phyloP scores from a whole-genome alignment of 2,329 filamentous ascomycete genomes.

The Albophoma yamanashiensis region DNA sequence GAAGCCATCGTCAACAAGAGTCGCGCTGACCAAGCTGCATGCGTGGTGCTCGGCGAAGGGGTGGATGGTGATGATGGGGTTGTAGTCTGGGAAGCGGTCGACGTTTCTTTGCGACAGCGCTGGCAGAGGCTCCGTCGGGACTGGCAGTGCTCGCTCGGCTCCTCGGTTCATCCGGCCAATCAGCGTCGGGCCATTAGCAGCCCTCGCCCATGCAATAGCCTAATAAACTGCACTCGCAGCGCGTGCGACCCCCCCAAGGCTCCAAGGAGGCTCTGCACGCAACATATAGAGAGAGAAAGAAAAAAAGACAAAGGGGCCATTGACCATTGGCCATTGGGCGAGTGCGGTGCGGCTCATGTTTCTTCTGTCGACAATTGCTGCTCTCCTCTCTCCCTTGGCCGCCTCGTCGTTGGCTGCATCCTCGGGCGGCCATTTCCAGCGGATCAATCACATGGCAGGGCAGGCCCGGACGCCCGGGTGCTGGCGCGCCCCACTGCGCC shows the following conservation, averaged over 20 bases:
- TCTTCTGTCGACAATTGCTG: not conserved
- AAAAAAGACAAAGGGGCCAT: no score
- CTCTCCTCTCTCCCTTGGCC: no score
- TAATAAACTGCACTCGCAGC: not conserved
- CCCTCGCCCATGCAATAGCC: constrained; percentile 1
- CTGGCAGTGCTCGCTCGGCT: constrained; percentile 13
- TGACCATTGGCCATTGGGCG: no score
- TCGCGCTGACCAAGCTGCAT: constrained; percentile 23
- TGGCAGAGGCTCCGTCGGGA: not conserved
- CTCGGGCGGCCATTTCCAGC: not conserved
- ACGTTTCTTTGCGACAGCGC: not conserved
- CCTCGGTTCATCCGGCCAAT: constrained; percentile 25
- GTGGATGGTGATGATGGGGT: not conserved
- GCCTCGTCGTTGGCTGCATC: not conserved
- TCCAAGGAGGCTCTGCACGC: not conserved
- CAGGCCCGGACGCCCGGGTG: not conserved
- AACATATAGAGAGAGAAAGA: not conserved
- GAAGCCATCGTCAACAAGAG: constrained; percentile 45
- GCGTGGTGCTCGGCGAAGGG: constrained; percentile 4
- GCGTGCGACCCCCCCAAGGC: not conserved
- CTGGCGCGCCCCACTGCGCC: not conserved
- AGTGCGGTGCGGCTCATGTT: not conserved
- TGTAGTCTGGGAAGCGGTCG: no score
- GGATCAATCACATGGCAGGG: not conserved
- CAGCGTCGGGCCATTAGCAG: constrained; percentile 11